These are phyloP conservation scores for Starmerella bombicola DNA, from an alignment of 805 yeast genomes.

Conservation along the genomic window DNA sequence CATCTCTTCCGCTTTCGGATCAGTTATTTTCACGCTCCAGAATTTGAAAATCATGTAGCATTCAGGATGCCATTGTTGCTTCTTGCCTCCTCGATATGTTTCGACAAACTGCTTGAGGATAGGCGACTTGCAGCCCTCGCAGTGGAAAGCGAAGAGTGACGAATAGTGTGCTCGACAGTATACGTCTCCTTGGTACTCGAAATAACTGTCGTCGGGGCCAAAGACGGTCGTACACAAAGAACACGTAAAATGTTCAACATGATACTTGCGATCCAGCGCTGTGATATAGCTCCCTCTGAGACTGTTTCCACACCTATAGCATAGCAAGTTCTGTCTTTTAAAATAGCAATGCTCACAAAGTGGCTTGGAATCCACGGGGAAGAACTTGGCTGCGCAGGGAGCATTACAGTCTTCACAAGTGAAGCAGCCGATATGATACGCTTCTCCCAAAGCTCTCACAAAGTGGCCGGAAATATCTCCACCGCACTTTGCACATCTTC, in stretches of 20 bases:
- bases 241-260: constrained; percentile 90
- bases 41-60: constrained; percentile 95
- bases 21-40: constrained; percentile 75
- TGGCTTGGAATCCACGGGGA: constrained; percentile 57
- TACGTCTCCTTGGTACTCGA: constrained; percentile 69
- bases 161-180: constrained; percentile 91
- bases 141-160: constrained; percentile 68
- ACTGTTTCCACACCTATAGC: constrained; percentile 73
- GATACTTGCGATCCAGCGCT: constrained; percentile 83
- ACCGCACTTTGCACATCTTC: constrained; percentile 41
- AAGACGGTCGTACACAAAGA: constrained; percentile 73
- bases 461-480: constrained; percentile 55
- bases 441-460: constrained; percentile 68
- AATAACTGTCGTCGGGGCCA: constrained; percentile 82
- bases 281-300: constrained; percentile 87
- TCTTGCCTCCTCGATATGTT: constrained; percentile 75
- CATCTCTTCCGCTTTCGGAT: constrained; percentile 9
- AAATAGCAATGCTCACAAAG: constrained; percentile 91
- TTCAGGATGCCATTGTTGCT: constrained; percentile 98
- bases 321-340: constrained; percentile 69
- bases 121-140: constrained; percentile 88
- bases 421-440: constrained; percentile 81
- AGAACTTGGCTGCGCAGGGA: constrained; percentile 75
- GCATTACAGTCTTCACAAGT: constrained; percentile 72
- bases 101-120: constrained; percentile 92